Conservation (phyloP, 2,329 filamentous ascomycete genomes). For the Aureobasidium namibiae region DNA sequence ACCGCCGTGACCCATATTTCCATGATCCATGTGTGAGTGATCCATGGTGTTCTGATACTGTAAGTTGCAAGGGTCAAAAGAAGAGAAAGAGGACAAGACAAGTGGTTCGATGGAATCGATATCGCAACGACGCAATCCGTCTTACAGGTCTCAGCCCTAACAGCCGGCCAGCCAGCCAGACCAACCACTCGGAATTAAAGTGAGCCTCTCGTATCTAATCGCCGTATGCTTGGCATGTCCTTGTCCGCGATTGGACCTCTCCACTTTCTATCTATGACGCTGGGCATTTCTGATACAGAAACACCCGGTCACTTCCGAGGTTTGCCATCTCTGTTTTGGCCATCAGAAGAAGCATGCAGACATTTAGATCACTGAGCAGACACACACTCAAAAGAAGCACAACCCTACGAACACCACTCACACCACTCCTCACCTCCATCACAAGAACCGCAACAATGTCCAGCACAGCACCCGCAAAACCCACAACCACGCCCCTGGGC, state of each 20-base stretch:
- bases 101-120: not conserved
- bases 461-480: not conserved
- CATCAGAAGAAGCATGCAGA: not conserved
- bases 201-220: not conserved
- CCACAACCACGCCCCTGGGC: conserved; percentile 13
- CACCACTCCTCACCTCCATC: not conserved
- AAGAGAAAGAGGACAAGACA: not conserved
- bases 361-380: conserved; percentile 4
- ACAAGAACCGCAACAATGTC: not conserved
- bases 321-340: not conserved
- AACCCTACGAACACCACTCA: not conserved
- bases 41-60: not conserved
- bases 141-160: not conserved
- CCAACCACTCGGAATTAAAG: not conserved
- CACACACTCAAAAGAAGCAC: not conserved
- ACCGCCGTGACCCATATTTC: conserved; percentile 15
- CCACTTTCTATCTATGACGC: conserved; percentile 1
- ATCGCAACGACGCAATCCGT: not conserved
- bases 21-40: conserved; percentile 16
- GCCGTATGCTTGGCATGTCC: not conserved
- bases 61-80: not conserved
- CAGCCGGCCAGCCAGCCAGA: no score
- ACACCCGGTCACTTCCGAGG: not conserved
- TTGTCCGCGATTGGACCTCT: not conserved
- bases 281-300: not conserved